These are phyloP conservation scores for Daedaleopsis sinensis DNA, from an alignment of 768 basidiomycete species.

Conservation along the genomic window DNA sequence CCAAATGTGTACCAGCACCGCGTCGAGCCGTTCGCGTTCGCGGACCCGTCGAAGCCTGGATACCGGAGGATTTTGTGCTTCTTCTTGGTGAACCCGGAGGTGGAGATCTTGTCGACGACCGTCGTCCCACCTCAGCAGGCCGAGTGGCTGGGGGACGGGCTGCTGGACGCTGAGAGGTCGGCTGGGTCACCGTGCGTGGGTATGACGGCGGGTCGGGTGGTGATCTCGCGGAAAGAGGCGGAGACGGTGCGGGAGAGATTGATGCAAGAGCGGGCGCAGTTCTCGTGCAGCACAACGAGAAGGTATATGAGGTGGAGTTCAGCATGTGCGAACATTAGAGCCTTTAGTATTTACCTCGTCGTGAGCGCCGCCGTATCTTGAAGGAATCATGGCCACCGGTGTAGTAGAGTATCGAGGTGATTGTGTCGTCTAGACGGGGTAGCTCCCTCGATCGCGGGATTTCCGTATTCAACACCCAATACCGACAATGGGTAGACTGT, in stretches of 20 bases:
- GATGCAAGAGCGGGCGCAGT: conserved; percentile 21
- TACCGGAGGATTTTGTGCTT: conserved; percentile 42
- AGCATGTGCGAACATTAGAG: conserved; percentile 17
- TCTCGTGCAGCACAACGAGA: conserved; percentile 10
- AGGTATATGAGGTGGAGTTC: conserved; percentile 13
- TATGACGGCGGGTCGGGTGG: conserved; percentile 10
- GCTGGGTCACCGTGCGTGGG: conserved; percentile 20
- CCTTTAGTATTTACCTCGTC: no score
- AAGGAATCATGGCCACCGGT: no score
- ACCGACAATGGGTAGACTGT: no score
- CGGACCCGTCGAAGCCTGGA: conserved; percentile 37
- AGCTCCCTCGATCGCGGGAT: no score
- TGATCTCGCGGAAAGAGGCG: conserved; percentile 12
- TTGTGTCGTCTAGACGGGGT: no score
- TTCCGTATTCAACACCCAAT: no score
- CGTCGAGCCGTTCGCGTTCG: conserved; percentile 40
- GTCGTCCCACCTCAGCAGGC: conserved; percentile 36
- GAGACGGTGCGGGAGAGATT: conserved; percentile 14
- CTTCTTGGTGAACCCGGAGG: conserved; percentile 41
- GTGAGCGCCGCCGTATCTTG: no score
- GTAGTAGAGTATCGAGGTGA: no score
- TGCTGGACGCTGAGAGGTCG: conserved; percentile 3
- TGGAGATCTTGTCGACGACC: conserved; percentile 33
- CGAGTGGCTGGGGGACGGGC: conserved; percentile 23
- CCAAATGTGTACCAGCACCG: conserved; percentile 43